A percentile compares a stretch with the other conserved stretches of the same genome.
Evolutionary conservation across 805 yeast species (phyloP).

Genomic region (Hanseniaspora meyeri): DNA sequence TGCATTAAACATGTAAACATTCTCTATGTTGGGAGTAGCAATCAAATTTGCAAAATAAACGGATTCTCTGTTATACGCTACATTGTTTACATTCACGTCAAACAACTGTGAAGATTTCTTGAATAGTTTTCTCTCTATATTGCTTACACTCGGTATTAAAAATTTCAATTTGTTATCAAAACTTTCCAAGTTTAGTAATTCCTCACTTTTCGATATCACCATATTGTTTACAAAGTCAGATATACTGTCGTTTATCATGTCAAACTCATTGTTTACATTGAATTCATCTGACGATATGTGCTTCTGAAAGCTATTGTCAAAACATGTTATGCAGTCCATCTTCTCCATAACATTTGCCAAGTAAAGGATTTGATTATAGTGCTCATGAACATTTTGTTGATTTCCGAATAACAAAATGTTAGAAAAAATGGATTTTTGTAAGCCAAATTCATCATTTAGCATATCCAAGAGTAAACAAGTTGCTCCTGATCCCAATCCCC

Average conservation of each 20-base stretch:
- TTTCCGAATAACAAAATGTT: constrained; percentile 10
- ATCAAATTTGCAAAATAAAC: constrained; percentile 5
- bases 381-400: constrained; percentile 94
- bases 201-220: constrained; percentile 4
- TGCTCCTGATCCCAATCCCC: constrained; percentile 96
- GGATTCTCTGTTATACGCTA: background rate
- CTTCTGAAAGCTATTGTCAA: constrained; percentile 5
- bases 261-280: background rate
- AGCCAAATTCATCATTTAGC: constrained; percentile 51
- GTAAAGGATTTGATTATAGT: constrained; percentile 80
- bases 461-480: constrained; percentile 74
- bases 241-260: background rate
- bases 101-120: constrained; percentile 3
- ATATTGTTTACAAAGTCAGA: background rate
- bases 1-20: background rate
- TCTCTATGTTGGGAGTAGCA: background rate
- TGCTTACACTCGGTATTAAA: constrained; percentile 5
- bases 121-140: background rate
- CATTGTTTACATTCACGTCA: background rate
- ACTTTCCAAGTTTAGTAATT: background rate
- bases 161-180: constrained; percentile 5
- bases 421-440: background rate
- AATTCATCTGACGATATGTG: background rate
- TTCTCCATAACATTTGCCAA: constrained; percentile 62
- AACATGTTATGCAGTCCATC: constrained; percentile 9